Base-by-base conservation (phyloP, 208 protist species). In the Phytomonas sp. region DNA sequence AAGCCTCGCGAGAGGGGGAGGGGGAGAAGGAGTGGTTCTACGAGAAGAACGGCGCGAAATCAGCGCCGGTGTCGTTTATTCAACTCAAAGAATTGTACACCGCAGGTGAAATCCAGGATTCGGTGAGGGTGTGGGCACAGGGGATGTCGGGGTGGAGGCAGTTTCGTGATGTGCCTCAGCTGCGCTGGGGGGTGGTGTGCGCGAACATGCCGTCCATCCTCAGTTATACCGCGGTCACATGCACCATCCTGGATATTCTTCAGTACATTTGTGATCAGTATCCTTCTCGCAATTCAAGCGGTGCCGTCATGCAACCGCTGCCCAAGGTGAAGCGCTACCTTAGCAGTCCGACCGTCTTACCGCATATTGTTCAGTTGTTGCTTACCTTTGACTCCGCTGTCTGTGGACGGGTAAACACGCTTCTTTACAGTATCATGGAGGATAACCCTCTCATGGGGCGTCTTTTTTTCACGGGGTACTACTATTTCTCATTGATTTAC, bases 401-500 rank as follows among this genome's bases (percentile, higher is more conserved):
- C 66, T 98, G 82, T 83, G 82, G 66, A 26, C 87, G 93, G 20
- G 89, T 95, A 23, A 85, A 96, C 73, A 72, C 37, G 17, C 79
- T 98, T 32, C 80, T 98, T 5, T 85, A 75, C 46, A 67, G 68
- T 32, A 73, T 98, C 60, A 89, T 98, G 78, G 75, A 88, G 67
- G 91, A 98, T 63, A 98, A 98, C 78, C 82, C 85, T 17, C 36
- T 81, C 2, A 74, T 96, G 9, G 75, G 84, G 5, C 84, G 85
- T 8, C 84, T 98, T 60, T 98, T 96, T 75, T 75, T 95, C 26
- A 97, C 96, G 29, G 97, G 97, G 62, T 83, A 83, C 33, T 98
- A 98, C 70, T 97, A 95, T 74, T 98, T 98, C 69, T 77, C 88
- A 28, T 84, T 97, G 36, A 92, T 98, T 75, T 98, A 98, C 85